Conservation (phyloP, 2,329 filamentous ascomycete genomes). For the Alternaria sp. region DNA sequence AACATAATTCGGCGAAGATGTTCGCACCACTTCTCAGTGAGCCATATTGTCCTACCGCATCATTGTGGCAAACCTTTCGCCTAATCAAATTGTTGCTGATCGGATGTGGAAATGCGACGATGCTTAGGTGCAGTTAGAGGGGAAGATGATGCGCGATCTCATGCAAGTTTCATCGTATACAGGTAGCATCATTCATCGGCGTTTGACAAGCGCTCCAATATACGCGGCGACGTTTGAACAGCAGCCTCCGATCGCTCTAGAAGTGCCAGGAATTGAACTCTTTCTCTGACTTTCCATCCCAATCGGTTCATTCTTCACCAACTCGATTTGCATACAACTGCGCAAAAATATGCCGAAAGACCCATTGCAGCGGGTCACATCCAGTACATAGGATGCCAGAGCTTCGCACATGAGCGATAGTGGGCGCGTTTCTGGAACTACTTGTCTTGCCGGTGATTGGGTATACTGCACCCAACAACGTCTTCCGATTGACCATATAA, state of each 20-base stretch:
- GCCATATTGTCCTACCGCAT: background rate
- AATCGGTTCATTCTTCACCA: background rate
- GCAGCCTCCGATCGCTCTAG: background rate
- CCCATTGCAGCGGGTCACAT: background rate
- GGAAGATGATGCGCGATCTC: background rate
- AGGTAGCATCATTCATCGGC: background rate
- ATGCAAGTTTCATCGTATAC: background rate
- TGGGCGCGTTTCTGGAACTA: background rate
- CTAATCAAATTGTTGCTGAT: background rate
- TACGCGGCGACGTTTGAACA: background rate
- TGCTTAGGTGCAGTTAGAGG: background rate
- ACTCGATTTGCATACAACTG: background rate
- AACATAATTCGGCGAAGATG: background rate
- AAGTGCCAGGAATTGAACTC: too few relatives aligned
- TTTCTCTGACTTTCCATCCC: background rate
- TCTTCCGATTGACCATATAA: background rate
- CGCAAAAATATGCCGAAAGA: background rate
- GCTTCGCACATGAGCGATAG: background rate
- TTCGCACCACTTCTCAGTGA: background rate
- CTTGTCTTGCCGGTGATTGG: background rate
- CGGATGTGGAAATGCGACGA: accelerated
- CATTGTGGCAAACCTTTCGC: accelerated
- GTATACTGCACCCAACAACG: too few relatives aligned
- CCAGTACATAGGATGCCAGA: background rate
- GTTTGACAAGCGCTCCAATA: too few relatives aligned